phyloP scores from a whole-genome alignment of 352 stramenopile genomes.

The Phytophthora brassicae region DNA sequence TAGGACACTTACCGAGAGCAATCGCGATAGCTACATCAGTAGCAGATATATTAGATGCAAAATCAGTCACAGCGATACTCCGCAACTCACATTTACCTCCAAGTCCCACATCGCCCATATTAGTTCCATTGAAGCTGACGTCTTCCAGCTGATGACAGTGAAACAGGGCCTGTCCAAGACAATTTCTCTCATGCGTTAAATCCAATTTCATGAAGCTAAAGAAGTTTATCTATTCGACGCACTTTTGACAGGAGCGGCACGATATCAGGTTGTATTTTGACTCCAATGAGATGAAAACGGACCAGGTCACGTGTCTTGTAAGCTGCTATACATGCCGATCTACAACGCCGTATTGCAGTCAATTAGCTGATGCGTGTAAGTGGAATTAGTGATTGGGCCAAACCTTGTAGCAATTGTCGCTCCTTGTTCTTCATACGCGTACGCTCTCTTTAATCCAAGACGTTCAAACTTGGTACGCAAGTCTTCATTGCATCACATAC shows the following conservation, averaged over 20 bases:
- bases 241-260: slow-evolving; percentile 39
- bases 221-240: neutral
- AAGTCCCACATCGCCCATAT: slow-evolving; percentile 28
- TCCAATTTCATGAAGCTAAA: neutral
- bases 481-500: slow-evolving; percentile 28
- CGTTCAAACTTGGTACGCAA: slow-evolving; percentile 65
- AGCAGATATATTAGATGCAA: neutral
- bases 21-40: slow-evolving; percentile 34
- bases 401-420: slow-evolving; percentile 40
- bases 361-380: too few relatives aligned
- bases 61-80: neutral
- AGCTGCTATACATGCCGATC: slow-evolving; percentile 29
- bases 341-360: slow-evolving; percentile 9
- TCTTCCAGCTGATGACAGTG: slow-evolving; percentile 35
- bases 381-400: too few relatives aligned
- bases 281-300: slow-evolving; percentile 40
- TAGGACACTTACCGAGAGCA: slow-evolving; percentile 40
- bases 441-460: slow-evolving; percentile 46
- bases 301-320: slow-evolving; percentile 34
- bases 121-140: slow-evolving; percentile 21
- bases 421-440: slow-evolving; percentile 42
- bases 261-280: slow-evolving; percentile 26
- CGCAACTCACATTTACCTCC: slow-evolving; percentile 17
- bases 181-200: neutral
- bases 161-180: slow-evolving; percentile 27